A percentile compares a stretch with the other conserved stretches of the same genome.
Conservation (phyloP, 768 basidiomycete genomes). For the Collybia nuda region DNA sequence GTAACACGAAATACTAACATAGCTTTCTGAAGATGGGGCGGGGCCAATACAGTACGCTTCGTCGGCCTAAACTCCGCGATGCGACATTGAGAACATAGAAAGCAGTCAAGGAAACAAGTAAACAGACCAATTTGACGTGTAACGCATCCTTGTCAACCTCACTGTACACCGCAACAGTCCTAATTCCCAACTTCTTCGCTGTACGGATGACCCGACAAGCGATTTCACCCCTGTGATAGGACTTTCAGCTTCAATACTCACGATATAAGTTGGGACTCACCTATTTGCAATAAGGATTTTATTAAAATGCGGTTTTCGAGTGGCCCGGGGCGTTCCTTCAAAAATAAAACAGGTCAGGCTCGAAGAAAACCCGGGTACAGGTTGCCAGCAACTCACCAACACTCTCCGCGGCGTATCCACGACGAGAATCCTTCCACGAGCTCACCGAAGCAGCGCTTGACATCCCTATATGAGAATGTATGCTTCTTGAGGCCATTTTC, state of each 20-base stretch:
- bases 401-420: constrained; percentile 27
- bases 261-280: constrained; percentile 32
- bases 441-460: background rate
- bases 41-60: constrained; percentile 93
- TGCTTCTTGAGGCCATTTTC: constrained; percentile 1
- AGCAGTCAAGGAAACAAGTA: background rate
- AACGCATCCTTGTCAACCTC: constrained; percentile 80
- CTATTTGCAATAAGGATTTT: constrained; percentile 93
- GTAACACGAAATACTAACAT: constrained; percentile 51
- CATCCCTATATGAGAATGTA: constrained; percentile 1
- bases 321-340: constrained; percentile 11
- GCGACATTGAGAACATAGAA: background rate
- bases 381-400: constrained; percentile 20
- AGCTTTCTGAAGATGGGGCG: constrained; percentile 86
- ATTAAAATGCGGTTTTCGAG: constrained; percentile 63
- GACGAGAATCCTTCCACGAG: constrained; percentile 4
- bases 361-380: background rate
- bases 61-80: constrained; percentile 54
- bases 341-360: background rate
- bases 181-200: constrained; percentile 83
- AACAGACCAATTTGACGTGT: constrained; percentile 75
- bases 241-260: background rate
- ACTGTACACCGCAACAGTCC: constrained; percentile 90
- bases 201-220: constrained; percentile 94
- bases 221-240: constrained; percentile 76